Evolutionary conservation across 495 filamentous ascomycete species (phyloP), one percentile per base, ranked within the genome.

Genomic region (Penicillium odoratum): DNA sequence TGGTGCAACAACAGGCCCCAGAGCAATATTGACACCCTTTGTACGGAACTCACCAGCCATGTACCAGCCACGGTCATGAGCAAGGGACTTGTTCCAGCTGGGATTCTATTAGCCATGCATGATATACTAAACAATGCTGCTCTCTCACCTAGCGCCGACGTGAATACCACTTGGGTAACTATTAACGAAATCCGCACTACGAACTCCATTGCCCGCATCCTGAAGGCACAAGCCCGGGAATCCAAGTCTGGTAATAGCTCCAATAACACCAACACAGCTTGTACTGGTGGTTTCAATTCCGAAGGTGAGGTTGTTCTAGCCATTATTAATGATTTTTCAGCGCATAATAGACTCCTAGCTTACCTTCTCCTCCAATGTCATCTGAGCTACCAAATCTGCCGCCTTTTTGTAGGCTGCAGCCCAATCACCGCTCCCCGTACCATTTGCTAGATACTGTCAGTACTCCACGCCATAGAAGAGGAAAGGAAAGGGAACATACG

Each of bases 1-100:
- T 16, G 85, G 85, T 10, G 86, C 86, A 66, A 85, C 81, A 9
- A 89, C 85, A 16, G 85, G 85, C 0, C 82, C 84, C 0, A 88
- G 76, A n/a, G 74, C 68, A 3, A 87, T 72, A 53, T 87, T 68
- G 51, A 72, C 72, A 43, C 86, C 85, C 59, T 81, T 80, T 33
- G 58, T 79, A 49, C 68, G 74, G 53, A 76, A 79, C 60, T 89
- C 86, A 7, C 64, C 67, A 6, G 78, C 86, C 47, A 86, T 62
- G 4, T 76, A 77, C 13, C 53, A 59, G 13, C 79, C 85, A 21
- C 83, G 79, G n/a, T 72, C 69, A 59, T 86, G 83, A 26, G 89
- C 80, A 16, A 88, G 75, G 15, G 75, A 62, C 10, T 72, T 73
- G 49, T 83, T 82, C 67, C 78, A 88, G 2, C 64, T 66, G 13